Conservation (phyloP, 75 land plant species). For the Sequoiadendron giganteum region DNA sequence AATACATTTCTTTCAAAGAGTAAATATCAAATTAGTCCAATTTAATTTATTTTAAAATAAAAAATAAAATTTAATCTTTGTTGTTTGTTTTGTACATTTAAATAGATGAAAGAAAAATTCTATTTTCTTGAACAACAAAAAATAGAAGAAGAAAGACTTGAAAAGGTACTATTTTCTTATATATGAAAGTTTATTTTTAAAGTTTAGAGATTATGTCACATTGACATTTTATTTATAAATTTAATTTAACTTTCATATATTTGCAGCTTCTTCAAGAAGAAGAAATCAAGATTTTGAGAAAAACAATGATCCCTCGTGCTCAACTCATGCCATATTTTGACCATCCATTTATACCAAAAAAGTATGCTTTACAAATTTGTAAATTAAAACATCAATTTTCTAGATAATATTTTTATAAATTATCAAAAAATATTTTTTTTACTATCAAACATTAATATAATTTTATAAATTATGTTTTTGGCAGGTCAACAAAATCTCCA, state of each 20-base stretch:
- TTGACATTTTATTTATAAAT: background rate
- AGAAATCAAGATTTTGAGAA: slow-evolving; percentile 70
- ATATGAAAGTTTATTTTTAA: background rate
- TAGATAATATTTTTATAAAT: background rate
- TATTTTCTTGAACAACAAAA: slow-evolving; percentile 41
- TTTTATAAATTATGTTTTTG: background rate
- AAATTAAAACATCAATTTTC: background rate
- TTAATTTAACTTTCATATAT: background rate
- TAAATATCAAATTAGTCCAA: background rate
- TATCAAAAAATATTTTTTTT: background rate
- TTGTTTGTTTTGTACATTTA: background rate
- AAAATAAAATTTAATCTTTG: too few species aligned
- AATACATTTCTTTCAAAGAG: background rate
- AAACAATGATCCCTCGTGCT: slow-evolving; percentile 89
- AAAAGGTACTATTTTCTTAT: slow-evolving; percentile 36
- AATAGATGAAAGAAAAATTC: slow-evolving; percentile 62
- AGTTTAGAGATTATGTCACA: background rate
- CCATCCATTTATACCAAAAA: slow-evolving; percentile 77
- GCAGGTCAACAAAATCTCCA: slow-evolving; percentile 51
- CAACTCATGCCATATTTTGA: slow-evolving; percentile 92
- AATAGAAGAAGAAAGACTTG: slow-evolving; percentile 47
- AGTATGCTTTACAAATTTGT: slow-evolving; percentile 27
- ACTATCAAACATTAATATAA: background rate
- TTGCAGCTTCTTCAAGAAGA: slow-evolving; percentile 79
- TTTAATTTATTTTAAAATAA: background rate